A percentile compares a stretch with the other conserved stretches of the same genome.
phyloP scores from a whole-genome alignment of 257 asterid species.

The Scutellaria minor region DNA sequence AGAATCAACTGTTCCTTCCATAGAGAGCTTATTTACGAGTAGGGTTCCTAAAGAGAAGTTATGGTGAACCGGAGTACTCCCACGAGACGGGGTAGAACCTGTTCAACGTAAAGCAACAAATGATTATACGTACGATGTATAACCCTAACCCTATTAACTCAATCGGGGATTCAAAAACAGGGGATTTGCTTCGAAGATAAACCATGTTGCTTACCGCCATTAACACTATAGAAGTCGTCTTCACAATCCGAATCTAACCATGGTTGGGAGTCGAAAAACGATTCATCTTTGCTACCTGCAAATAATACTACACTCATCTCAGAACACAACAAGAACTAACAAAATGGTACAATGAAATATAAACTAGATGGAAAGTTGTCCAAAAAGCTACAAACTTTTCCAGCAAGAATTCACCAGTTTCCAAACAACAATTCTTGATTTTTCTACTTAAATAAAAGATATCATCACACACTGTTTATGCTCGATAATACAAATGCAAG shows the following conservation, averaged over 20 bases:
- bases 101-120: background rate
- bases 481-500: no score
- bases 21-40: conserved; percentile 25
- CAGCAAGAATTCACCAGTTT: background rate
- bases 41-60: conserved; percentile 43
- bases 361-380: background rate
- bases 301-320: conserved; percentile 21
- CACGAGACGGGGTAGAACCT: conserved; percentile 81
- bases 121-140: no score
- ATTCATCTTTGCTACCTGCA: conserved; percentile 79
- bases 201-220: conserved; percentile 65
- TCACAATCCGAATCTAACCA: conserved; percentile 87
- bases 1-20: conserved; percentile 29
- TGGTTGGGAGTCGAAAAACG: conserved; percentile 71
- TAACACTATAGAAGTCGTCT: conserved; percentile 76
- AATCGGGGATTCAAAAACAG: no score
- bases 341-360: background rate
- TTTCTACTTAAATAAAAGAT: background rate
- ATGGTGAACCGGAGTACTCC: conserved; percentile 71
- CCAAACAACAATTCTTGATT: background rate
- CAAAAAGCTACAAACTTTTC: no score
- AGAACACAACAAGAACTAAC: background rate
- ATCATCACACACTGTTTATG: no score
- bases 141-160: no score
- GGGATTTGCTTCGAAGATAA: background rate